Evolutionary conservation across 805 yeast genomes (phyloP).

Genomic region (Kodamaea sagamina): DNA sequence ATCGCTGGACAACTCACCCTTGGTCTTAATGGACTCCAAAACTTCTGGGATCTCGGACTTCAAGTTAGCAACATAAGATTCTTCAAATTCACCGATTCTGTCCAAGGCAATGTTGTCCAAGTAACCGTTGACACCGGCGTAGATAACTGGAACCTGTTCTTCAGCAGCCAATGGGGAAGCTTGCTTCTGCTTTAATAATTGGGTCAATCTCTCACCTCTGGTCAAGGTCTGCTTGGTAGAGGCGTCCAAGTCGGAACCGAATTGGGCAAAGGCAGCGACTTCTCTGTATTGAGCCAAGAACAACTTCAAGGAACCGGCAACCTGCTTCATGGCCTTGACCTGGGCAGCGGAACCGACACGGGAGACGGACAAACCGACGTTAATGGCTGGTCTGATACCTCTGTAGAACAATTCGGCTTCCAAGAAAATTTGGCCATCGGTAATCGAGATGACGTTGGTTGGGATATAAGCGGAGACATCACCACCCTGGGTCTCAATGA

Average conservation of each 20-base stretch:
- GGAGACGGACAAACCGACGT: slow-evolving; percentile 99
- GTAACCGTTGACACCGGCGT: slow-evolving; percentile 99
- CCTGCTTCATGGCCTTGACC: slow-evolving; percentile 99
- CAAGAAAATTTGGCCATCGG: slow-evolving; percentile 97
- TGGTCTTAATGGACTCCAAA: slow-evolving; percentile 77
- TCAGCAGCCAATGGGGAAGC: slow-evolving; percentile 96
- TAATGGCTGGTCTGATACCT: slow-evolving; percentile 99
- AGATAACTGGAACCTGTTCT: slow-evolving; percentile 98
- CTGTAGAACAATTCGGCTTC: slow-evolving; percentile 99
- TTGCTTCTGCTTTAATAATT: slow-evolving; percentile 97
- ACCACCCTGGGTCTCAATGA: slow-evolving; percentile 99
- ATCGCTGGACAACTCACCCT: slow-evolving; percentile 91
- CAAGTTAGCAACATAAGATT: slow-evolving; percentile 87
- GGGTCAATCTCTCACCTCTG: slow-evolving; percentile 99
- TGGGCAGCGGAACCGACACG: slow-evolving; percentile 99
- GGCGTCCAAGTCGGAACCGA: slow-evolving; percentile 99
- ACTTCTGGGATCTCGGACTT: slow-evolving; percentile 86
- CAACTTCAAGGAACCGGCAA: slow-evolving; percentile 99
- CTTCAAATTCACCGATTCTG: slow-evolving; percentile 89
- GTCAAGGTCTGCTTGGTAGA: slow-evolving; percentile 97
- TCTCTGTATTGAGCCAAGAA: slow-evolving; percentile 99
- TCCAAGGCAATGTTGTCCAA: slow-evolving; percentile 83
- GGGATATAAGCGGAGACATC: slow-evolving; percentile 98
- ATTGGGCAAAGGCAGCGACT: slow-evolving; percentile 99
- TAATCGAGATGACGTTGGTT: slow-evolving; percentile 95